Evolutionary conservation across 2,329 filamentous ascomycete genomes (phyloP), one percentile per base, ranked within the genome.

Genomic region (Mycosphaerelloides madeirae): DNA sequence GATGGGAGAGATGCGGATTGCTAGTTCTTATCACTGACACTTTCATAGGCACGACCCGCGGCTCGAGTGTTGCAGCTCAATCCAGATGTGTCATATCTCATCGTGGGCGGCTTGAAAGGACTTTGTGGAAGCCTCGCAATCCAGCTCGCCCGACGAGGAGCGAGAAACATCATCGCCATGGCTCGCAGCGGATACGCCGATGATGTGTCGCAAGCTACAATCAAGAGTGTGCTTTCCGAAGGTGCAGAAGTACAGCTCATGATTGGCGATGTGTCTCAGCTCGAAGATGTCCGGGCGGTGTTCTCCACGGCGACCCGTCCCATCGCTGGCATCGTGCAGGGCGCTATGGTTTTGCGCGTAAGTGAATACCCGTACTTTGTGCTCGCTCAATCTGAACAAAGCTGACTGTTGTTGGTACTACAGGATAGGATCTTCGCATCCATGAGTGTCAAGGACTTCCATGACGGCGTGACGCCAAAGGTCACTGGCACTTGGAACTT

Each of bases 261-360:
- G 4, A 14, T 14, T 9, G 20, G 36, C n/a, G 36, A 38, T n/a
- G 36, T 38, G 3, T 3, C 9, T 18, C 12, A 33, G 8, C 11
- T 6, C 5, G 16, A 13, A 32, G 31, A 32, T 25, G 38, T 22
- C 13, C 9, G 5, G 6, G 3, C 4, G 29, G 3, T 4, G 3
- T 3, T n/a, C 14, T 6, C 8, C 12, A 20, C 6, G 2, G 31
- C 14, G 6, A 4, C 20, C 15, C 37, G 31, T 3, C 41, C 37
- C 1, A 33, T 51, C 29, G 33, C 9, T 3, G 50, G 50, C 15
- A 29, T 41, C 13, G 38, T 67, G n/a, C 62, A 66, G 40, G 61
- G 48, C 1, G 56, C 64, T 5, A 66, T 65, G 61, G 56, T 59
- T 5, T 49, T 65, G 5, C 6, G 31, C 5, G 31, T 15, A 35